Percentiles rank a stretch among this genome's conserved stretches.
These are phyloP conservation scores for Thermochaetoides dissita DNA, from an alignment of 2,329 filamentous ascomycete genomes.

Conservation along the genomic window DNA sequence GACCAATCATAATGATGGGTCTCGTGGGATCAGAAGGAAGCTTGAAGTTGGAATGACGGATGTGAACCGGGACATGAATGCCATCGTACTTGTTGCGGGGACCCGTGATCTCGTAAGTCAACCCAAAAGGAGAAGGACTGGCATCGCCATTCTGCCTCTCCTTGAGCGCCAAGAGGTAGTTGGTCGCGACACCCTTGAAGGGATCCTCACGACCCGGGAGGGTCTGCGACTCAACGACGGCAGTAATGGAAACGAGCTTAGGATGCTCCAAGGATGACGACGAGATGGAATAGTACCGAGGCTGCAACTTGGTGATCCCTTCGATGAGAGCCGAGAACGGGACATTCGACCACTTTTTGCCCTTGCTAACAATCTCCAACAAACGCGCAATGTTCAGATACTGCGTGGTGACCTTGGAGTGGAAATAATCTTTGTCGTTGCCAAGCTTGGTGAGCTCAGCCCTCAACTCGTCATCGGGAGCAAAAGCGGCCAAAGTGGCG, in stretches of 20 bases:
- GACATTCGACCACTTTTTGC: slow-evolving; percentile 65
- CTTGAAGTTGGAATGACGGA: slow-evolving; percentile 98
- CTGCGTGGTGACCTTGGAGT: slow-evolving; percentile 65
- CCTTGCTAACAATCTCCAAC: slow-evolving; percentile 57
- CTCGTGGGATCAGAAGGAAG: slow-evolving; percentile 88
- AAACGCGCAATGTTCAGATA: slow-evolving; percentile 84
- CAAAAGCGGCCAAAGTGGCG: slow-evolving; percentile 73
- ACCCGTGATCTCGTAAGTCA: slow-evolving; percentile 75
- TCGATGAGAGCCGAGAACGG: slow-evolving; percentile 94
- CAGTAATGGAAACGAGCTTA: slow-evolving; percentile 88
- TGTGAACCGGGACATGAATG: slow-evolving; percentile 84
- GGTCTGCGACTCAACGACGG: slow-evolving; percentile 73
- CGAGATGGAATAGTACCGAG: slow-evolving; percentile 97
- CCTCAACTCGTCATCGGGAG: slow-evolving; percentile 72
- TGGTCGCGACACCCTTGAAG: slow-evolving; percentile 90
- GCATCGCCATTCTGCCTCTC: slow-evolving; percentile 90
- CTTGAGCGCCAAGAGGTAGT: slow-evolving; percentile 88
- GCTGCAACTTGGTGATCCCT: slow-evolving; percentile 85
- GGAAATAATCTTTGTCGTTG: slow-evolving; percentile 90
- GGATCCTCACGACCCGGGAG: slow-evolving; percentile 62
- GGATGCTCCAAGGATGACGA: slow-evolving; percentile 91
- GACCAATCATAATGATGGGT: slow-evolving; percentile 90
- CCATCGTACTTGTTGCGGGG: slow-evolving; percentile 96
- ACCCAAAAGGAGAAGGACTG: slow-evolving; percentile 65
- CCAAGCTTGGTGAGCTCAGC: slow-evolving; percentile 80